A percentile compares a stretch with the other conserved stretches of the same genome.
phyloP scores from a whole-genome alignment of 164 flowering plant genomes.

The Berberis thunbergii region DNA sequence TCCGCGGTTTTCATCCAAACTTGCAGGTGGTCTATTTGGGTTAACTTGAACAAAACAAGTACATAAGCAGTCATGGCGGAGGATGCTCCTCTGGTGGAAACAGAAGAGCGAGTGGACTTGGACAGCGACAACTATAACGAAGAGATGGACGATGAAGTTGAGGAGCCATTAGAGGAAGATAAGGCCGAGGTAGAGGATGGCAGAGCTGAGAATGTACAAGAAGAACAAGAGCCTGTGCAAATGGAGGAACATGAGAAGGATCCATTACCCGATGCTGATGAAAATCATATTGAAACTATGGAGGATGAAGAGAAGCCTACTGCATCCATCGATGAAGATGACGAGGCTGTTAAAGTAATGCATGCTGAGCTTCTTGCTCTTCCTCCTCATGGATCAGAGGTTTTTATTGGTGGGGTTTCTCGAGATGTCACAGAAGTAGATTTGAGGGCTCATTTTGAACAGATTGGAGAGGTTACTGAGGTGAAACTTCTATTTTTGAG shows the following conservation, averaged over 20 bases:
- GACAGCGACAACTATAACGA: constrained; percentile 80
- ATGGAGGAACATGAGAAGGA: constrained; percentile 24
- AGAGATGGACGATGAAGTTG: constrained; percentile 76
- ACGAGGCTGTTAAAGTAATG: constrained; percentile 28
- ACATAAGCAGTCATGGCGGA: constrained; percentile 45
- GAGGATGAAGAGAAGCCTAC: constrained; percentile 40
- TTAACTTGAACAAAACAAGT: constrained; percentile 4
- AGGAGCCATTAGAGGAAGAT: constrained; percentile 63
- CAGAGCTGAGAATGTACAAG: constrained; percentile 24
- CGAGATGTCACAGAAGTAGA: constrained; percentile 72
- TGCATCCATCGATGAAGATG: constrained; percentile 29
- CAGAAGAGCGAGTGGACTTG: constrained; percentile 81
- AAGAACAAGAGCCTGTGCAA: constrained; percentile 31
- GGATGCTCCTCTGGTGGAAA: constrained; percentile 32
- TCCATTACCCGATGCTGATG: constrained; percentile 30
- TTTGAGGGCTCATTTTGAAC: constrained; percentile 63
- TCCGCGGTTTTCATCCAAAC: constrained; percentile 28
- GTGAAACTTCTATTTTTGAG: constrained; percentile 20
- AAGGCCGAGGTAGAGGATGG: constrained; percentile 26
- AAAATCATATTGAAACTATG: constrained; percentile 15
- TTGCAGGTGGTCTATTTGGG: constrained; percentile 24
- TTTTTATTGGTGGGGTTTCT: constrained; percentile 91
- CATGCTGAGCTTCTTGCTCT: constrained; percentile 74
- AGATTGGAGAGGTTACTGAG: constrained; percentile 73
- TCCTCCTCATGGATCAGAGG: constrained; percentile 95